Conservation (phyloP, 2,329 filamentous ascomycete species). For the Fusarium haematococcum region DNA sequence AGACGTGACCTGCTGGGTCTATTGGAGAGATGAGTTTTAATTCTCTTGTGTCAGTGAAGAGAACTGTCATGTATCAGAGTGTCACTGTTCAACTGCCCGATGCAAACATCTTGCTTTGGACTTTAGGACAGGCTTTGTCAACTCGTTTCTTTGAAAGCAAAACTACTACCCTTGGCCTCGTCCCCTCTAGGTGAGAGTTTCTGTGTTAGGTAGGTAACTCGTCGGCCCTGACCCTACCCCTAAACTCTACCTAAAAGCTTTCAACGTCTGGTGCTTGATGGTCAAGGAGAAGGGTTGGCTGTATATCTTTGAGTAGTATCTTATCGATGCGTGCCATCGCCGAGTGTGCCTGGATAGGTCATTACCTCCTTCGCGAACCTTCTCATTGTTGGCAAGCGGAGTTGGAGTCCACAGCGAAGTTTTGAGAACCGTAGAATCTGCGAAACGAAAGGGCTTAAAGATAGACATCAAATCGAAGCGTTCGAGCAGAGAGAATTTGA, state of each 20-base stretch:
- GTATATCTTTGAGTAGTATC: background rate
- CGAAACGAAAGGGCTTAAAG: background rate
- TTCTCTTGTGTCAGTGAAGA: background rate
- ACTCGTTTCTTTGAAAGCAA: background rate
- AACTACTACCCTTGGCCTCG: background rate
- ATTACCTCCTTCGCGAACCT: background rate
- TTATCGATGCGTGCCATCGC: background rate
- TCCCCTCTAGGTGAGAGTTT: background rate
- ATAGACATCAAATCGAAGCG: background rate
- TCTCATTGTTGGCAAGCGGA: background rate
- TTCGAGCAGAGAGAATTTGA: background rate
- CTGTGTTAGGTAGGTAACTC: background rate
- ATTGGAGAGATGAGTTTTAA: background rate
- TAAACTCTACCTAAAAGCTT: background rate
- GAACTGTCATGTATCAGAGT: background rate
- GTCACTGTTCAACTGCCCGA: background rate
- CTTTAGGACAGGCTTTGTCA: background rate
- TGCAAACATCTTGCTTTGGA: background rate
- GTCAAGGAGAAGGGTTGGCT: background rate
- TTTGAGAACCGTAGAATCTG: background rate
- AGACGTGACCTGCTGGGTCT: background rate
- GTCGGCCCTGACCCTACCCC: background rate
- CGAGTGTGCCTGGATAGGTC: background rate
- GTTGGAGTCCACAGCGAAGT: too few species aligned
- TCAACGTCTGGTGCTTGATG: background rate